Evolutionary conservation across 129 eudicot species (phyloP).

Genomic region (Flaveria ramosissima): DNA sequence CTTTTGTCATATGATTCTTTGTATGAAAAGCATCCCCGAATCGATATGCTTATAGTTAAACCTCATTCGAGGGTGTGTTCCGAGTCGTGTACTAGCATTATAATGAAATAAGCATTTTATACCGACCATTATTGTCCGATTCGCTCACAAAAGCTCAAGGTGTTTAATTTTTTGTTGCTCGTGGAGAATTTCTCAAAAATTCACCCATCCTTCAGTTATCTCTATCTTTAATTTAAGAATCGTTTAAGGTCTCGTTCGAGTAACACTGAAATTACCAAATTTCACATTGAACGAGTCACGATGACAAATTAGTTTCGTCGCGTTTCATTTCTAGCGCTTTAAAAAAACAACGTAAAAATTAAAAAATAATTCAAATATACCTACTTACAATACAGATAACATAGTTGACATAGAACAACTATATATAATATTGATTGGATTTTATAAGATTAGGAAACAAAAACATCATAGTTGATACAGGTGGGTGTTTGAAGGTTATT

Average conservation of each 20-base stretch:
- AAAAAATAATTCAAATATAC: not conserved
- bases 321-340: not conserved
- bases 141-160: no score
- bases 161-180: no score
- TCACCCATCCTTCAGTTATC: no score
- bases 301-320: not conserved
- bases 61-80: not conserved
- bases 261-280: not conserved
- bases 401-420: not conserved
- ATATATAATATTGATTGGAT: not conserved
- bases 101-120: not conserved
- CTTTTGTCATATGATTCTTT: conserved; percentile 17
- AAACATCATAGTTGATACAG: conserved; percentile 12
- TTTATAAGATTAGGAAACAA: not conserved
- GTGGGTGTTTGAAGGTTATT: conserved; percentile 22
- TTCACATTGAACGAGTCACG: not conserved
- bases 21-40: conserved; percentile 16
- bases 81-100: not conserved
- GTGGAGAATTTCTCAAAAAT: no score
- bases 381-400: not conserved
- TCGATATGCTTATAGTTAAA: not conserved
- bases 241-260: no score
- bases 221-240: no score
- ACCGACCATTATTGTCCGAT: no score
- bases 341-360: no score